Base-by-base conservation (phyloP, 2,329 filamentous ascomycete species). In the Arthrobotrys conoides region DNA sequence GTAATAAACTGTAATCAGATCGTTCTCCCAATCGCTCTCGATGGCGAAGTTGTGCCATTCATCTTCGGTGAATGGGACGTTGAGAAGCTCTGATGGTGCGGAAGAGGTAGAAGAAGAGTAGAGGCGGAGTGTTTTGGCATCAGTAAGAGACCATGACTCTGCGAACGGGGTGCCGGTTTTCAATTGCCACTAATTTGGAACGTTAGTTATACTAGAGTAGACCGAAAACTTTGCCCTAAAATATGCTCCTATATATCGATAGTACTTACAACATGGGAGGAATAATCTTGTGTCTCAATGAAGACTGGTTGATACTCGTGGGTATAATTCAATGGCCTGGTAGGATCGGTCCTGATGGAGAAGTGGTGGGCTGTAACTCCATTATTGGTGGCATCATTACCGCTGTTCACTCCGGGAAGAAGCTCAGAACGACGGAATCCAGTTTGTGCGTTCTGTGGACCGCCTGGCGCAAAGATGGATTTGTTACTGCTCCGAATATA, bases 291-390 rank as follows among this genome's bases (percentile, higher is more conserved):
- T 22, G 84, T 82, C 53, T 82, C 81, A 51, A 82, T 81, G 64
- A 82, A 82, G 24, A 86, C 87, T 76, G 88, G 83, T 83, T 88
- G 87, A 83, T 90, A 91, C 84, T 90, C 88, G 82, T 91, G 89
- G 6, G 87, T 87, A 68, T 88, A 83, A 84, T 91, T 90, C 66
- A 91, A 83, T 12, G 87, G 86, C 10, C 87, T 85, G 48, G 84
- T 81, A 2, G 83, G 76, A 80, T 90, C 88, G 81, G 88, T 87
- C 83, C 86, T 86, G 36, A 91, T 82, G 80, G 87, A 88, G 83
- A 89, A 90, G 83, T 91, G 89, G 64, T 91, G 85, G 0, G 89
- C 90, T 84, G 90, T 90, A 73, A 90, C 83, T 30, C 88, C 89
- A 27, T 83, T 82, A 44, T 86, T 88, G 22, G 87, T 88, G n/a